Evolutionary conservation across 1,284 basidiomycete genomes (phyloP), one percentile per base, ranked within the genome.

Genomic region (Boletus semigastroideus): DNA sequence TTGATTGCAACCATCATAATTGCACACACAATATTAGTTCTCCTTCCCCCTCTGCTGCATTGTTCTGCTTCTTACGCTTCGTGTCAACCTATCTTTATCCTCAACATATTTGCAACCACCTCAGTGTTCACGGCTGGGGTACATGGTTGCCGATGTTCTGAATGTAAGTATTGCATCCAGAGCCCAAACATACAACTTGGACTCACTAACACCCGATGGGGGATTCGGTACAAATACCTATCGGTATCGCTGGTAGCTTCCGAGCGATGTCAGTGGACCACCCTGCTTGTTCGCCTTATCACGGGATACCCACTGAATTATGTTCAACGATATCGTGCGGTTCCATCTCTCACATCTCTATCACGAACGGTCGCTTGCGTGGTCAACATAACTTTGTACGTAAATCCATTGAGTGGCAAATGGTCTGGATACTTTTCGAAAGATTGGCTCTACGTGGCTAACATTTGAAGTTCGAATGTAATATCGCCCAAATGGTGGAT

Each of bases 381-480:
- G 31, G n/a, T 52, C 41, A 61, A 62, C 30, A 9, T 47, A 10
- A 36, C 41, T 25, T 13, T 61, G 2, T 56, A 46, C 40, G 59
- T 56, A 16, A 22, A 48, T 31, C 22, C 42, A 38, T 11, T 61
- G 42, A 48, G 25, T 50, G 16, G 30, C 30, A 4, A 42, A 40
- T n/a, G 42, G 46, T 28, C 46, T 55, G 8, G 8, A 51, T 12
- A 30, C 43, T 7, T n/a, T 27, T 2, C 16, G 36, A 34, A 36
- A 20, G 2, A 19, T 52, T 22, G 4, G 4, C 14, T 12, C 28
- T 1, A 41, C 38, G 5, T 61, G 52, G 55, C n/a, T 46, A 12
- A 25, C 50, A n/a, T 43, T 54, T 60, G 27, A 63, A 63, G 22
- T 51, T 61, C 11, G 62, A 66, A 22, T 63, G 64, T 60, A n/a